Evolutionary conservation across 495 filamentous ascomycete species (phyloP).

Genomic region (Trichoderma gamsii): DNA sequence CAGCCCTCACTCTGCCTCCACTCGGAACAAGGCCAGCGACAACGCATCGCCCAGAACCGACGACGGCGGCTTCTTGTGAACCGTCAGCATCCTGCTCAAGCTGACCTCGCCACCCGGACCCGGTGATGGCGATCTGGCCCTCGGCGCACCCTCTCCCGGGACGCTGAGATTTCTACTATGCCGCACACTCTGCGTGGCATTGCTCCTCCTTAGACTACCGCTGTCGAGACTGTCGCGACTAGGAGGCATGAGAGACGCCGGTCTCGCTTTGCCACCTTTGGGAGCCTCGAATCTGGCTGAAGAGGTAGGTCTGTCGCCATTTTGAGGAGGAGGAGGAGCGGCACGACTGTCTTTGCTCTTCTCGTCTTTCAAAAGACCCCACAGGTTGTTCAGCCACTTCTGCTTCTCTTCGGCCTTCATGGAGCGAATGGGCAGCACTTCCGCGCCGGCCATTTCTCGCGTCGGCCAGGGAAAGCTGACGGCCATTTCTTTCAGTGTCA

Average conservation of each 20-base stretch:
- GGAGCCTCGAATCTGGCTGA: slow-evolving; percentile 15
- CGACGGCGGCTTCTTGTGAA: slow-evolving; percentile 24
- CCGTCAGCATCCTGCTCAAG: slow-evolving; percentile 26
- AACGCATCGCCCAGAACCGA: slow-evolving; percentile 29
- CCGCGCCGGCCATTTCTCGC: slow-evolving; percentile 32
- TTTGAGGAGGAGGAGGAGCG: neutral
- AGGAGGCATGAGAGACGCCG: neutral
- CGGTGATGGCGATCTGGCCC: slow-evolving; percentile 7
- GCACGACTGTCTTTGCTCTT: slow-evolving; percentile 1
- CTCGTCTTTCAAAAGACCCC: slow-evolving; percentile 23
- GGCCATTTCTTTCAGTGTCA: slow-evolving; percentile 30
- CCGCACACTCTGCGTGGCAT: neutral
- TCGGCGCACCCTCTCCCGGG: slow-evolving; percentile 17
- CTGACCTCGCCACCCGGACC: slow-evolving; percentile 21
- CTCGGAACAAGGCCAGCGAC: slow-evolving; percentile 28
- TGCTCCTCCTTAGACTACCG: slow-evolving; percentile 5
- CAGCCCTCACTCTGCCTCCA: slow-evolving; percentile 19
- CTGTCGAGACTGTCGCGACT: neutral
- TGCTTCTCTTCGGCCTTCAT: slow-evolving; percentile 32
- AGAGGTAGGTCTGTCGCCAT: neutral
- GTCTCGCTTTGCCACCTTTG: slow-evolving; percentile 1
- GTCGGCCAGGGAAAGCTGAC: slow-evolving; percentile 34
- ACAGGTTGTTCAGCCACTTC: slow-evolving; percentile 28
- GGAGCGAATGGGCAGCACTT: slow-evolving; percentile 31
- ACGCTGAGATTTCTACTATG: slow-evolving; percentile 9